Percentiles rank a stretch among this genome's conserved stretches.
These are phyloP conservation scores for Entomortierella chlamydospora DNA, from an alignment of 192 early-diverging fungal species.

Conservation along the genomic window DNA sequence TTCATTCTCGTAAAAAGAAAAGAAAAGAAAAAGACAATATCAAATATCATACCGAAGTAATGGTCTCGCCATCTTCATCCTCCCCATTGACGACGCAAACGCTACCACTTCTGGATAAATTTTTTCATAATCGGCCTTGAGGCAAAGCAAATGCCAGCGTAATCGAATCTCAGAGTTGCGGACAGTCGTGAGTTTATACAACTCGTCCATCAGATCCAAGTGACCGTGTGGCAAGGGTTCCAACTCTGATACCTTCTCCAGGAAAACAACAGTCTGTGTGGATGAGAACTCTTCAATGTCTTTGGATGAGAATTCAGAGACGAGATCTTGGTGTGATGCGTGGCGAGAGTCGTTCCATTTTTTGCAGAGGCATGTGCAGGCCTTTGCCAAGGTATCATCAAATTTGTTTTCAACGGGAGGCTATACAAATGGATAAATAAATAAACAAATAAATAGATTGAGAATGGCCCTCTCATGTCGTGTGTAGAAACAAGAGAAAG, in stretches of 20 bases:
- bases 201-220: constrained; percentile 74
- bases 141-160: constrained; percentile 85
- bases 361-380: constrained; percentile 73
- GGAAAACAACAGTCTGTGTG: constrained; percentile 79
- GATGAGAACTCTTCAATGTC: constrained; percentile 79
- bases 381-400: constrained; percentile 84
- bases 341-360: constrained; percentile 73
- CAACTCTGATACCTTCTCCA: constrained; percentile 77
- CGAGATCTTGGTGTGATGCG: constrained; percentile 3
- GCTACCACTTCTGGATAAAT: constrained; percentile 80
- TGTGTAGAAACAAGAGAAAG: neutral
- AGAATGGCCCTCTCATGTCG: too few relatives aligned
- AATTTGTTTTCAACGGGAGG: constrained; percentile 88
- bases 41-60: constrained; percentile 66
- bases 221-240: constrained; percentile 61
- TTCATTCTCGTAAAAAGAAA: too few relatives aligned
- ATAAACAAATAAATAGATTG: too few relatives aligned
- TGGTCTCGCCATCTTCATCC: constrained; percentile 83
- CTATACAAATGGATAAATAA: constrained; percentile 33
- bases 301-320: constrained; percentile 62
- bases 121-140: constrained; percentile 78
- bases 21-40: neutral
- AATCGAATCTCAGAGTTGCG: constrained; percentile 89
- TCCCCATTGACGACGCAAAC: constrained; percentile 87
- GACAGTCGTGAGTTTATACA: constrained; percentile 77